Base-by-base conservation (phyloP, 805 yeast species). In the Naumovozyma baii region DNA sequence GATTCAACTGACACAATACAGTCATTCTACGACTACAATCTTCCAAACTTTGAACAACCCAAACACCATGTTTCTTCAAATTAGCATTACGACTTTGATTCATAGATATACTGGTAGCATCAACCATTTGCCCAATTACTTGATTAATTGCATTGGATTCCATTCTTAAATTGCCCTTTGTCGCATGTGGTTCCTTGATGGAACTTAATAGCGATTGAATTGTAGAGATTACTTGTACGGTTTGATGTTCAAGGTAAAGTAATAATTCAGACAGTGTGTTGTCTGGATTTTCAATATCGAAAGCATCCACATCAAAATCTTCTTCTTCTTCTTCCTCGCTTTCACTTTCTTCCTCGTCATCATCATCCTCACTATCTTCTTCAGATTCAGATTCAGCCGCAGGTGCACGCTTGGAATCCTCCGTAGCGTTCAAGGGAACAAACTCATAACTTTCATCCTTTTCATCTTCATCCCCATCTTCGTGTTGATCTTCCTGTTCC, bases 11-110 rank as follows among this genome's bases (percentile, higher is more conserved):
- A 55, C 88, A 80, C 44, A 90, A 69, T 20, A 72, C 69, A 35
- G 74, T 75, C 94, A 90, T 83, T 55, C 97, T 74, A 49, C 76
- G 76, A 35, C 79, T 75, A 63, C 96, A 88, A 59, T 88, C 95
- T 36, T 78, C 79, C 54, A 90, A 70, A 50, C 85, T 83, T 52
- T 78, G 82, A 35, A 88, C 88, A 45, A 90, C 94, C 82, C 94
- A 90, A 42, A 76, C 71, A 2, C 96, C 96, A 60, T 87, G 95
- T 45, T 85, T 94, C 65, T 81, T 84, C 51, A 88, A 74, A 53
- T 80, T 81, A 36, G 77, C 74, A 61, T 88, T 85, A 54, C 94
- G 75, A 29, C 92, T 82, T 62, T 86, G 95, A 47, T 78, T 74
- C 95, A 88, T 86, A 18, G 94, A 78, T 4, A 78, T 75, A 50